These are phyloP conservation scores for Naganishia vaughanmartiniae DNA, from an alignment of 768 basidiomycete genomes.

Conservation along the genomic window DNA sequence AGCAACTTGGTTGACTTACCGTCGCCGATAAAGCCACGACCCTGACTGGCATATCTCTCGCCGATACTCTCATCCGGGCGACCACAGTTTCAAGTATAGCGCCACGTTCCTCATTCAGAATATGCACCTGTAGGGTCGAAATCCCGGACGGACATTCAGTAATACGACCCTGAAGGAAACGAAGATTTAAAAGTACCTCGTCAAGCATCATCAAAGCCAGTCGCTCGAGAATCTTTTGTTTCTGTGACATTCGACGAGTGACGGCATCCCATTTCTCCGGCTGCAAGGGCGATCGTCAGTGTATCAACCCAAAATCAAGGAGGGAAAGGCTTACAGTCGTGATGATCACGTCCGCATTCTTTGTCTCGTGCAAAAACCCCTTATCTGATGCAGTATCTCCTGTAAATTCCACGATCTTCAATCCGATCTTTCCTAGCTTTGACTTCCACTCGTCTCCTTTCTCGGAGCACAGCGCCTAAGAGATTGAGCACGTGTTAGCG, in stretches of 20 bases:
- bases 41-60: conserved; percentile 64
- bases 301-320: conserved; percentile 8
- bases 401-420: conserved; percentile 83
- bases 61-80: conserved; percentile 74
- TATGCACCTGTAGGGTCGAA: conserved; percentile 67
- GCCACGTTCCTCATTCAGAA: conserved; percentile 84
- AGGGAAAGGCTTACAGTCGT: conserved; percentile 63
- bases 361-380: conserved; percentile 70
- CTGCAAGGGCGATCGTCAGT: conserved; percentile 41
- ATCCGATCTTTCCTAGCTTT: conserved; percentile 72
- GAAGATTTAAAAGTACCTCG: conserved; percentile 60
- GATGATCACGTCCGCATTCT: conserved; percentile 73
- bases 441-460: conserved; percentile 75
- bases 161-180: background rate
- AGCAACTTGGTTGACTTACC: conserved; percentile 52
- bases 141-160: background rate
- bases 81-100: conserved; percentile 92
- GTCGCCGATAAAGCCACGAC: conserved; percentile 91
- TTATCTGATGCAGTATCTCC: conserved; percentile 75
- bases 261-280: conserved; percentile 97
- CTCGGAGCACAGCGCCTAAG: conserved; percentile 82
- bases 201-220: conserved; percentile 85
- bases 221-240: conserved; percentile 67
- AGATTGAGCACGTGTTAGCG: background rate
- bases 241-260: conserved; percentile 65